phyloP scores from a whole-genome alignment of 257 asterid species.

The Ilex asprella region DNA sequence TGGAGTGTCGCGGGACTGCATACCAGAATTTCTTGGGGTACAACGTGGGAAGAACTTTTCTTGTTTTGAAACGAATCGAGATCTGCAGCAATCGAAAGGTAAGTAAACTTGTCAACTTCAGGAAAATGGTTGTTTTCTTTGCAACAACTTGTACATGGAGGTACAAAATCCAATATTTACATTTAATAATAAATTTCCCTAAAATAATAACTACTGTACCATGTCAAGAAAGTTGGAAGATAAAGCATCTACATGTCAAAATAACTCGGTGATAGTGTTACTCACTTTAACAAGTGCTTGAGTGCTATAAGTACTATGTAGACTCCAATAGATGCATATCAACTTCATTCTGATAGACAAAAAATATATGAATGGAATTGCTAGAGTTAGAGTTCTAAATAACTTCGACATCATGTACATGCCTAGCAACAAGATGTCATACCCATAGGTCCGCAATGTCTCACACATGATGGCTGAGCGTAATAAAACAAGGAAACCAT shows the following conservation, averaged over 20 bases:
- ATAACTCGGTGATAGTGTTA: too few relatives aligned
- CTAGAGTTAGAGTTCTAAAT: too few relatives aligned
- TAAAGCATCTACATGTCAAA: not conserved
- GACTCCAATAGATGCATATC: too few relatives aligned
- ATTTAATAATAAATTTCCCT: not conserved
- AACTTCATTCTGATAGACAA: too few relatives aligned
- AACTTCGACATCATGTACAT: too few relatives aligned
- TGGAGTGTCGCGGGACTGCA: slow-evolving; percentile 90
- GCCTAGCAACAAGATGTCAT: too few relatives aligned
- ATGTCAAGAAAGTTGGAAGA: not conserved
- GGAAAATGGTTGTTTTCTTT: not conserved
- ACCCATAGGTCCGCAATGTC: too few relatives aligned
- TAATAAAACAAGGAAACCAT: too few relatives aligned
- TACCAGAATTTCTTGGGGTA: slow-evolving; percentile 65
- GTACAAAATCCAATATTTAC: not conserved
- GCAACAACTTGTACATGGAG: not conserved
- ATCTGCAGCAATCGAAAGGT: slow-evolving; percentile 32
- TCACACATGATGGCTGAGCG: too few relatives aligned
- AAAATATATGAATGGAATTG: too few relatives aligned
- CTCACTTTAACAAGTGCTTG: too few relatives aligned
- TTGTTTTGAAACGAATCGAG: slow-evolving; percentile 50
- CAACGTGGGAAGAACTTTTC: slow-evolving; percentile 71
- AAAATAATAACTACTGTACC: not conserved
- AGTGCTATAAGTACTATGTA: too few relatives aligned
- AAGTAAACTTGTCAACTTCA: slow-evolving; percentile 4